Conservation (phyloP, 1,284 basidiomycete species). For the Irpex lacteus region DNA sequence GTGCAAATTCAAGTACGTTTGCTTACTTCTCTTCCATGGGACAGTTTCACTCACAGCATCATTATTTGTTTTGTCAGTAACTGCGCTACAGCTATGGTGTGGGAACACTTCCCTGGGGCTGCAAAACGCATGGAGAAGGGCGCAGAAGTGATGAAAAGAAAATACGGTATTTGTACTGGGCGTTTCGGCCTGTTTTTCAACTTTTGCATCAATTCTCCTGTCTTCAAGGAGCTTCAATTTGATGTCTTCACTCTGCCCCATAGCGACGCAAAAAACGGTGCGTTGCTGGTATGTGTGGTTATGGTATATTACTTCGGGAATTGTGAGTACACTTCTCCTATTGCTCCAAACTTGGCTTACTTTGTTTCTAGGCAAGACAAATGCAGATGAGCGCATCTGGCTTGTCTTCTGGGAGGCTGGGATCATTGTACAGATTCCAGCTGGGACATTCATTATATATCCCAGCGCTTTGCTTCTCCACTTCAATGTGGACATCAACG, state of each 20-base stretch:
- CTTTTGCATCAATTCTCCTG: constrained; percentile 4
- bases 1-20: not conserved
- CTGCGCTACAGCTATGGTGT: not conserved
- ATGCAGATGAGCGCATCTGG: constrained; percentile 1
- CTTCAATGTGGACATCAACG: constrained; percentile 4
- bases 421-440: constrained; percentile 6
- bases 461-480: constrained; percentile 7
- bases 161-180: not conserved
- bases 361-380: not conserved
- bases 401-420: constrained; percentile 9
- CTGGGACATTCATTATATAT: constrained; percentile 5
- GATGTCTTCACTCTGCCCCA: not conserved
- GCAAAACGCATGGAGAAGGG: not conserved
- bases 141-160: not conserved
- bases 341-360: not conserved
- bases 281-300: constrained; percentile 2
- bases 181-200: constrained; percentile 5
- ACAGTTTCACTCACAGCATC: not conserved
- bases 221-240: not conserved
- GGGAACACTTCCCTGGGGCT: not conserved
- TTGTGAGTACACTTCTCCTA: not conserved
- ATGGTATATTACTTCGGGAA: constrained; percentile 1
- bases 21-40: too few species aligned
- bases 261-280: not conserved
- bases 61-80: not conserved